Conservation (phyloP, 345 rosid genomes). For the Ceriops tagal region DNA sequence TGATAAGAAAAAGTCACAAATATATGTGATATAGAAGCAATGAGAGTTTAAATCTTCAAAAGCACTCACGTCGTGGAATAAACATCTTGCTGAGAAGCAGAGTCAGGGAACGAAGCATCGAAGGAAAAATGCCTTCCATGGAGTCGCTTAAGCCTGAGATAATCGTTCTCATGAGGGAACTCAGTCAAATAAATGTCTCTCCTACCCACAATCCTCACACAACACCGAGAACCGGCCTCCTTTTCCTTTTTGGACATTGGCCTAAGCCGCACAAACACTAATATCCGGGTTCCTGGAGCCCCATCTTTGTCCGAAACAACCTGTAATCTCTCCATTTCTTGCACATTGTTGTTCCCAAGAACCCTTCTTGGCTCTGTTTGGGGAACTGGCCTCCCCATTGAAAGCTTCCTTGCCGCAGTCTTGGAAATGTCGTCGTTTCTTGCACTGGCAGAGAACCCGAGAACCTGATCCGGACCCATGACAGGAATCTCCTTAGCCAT, state of each 20-base stretch:
- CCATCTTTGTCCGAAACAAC: conserved; percentile 30
- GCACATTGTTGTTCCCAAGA: conserved; percentile 22
- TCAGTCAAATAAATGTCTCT: conserved; percentile 86
- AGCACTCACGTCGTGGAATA: conserved; percentile 78
- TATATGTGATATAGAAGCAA: neutral
- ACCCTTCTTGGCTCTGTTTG: conserved; percentile 30
- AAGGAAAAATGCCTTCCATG: conserved; percentile 84
- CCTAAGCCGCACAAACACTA: conserved; percentile 89
- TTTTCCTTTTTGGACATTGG: conserved; percentile 89
- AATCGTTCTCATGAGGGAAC: conserved; percentile 72
- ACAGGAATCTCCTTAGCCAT: conserved; percentile 54
- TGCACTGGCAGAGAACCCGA: conserved; percentile 49
- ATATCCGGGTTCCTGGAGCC: conserved; percentile 46
- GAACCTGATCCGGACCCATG: conserved; percentile 47
- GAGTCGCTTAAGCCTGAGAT: conserved; percentile 83
- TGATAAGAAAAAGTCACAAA: neutral
- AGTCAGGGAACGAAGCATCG: conserved; percentile 81
- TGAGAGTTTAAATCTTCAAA: neutral
- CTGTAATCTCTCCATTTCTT: conserved; percentile 45
- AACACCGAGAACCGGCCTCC: conserved; percentile 71
- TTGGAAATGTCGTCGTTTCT: conserved; percentile 35
- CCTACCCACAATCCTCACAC: conserved; percentile 73
- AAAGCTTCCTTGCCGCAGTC: conserved; percentile 65
- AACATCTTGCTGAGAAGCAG: conserved; percentile 71
- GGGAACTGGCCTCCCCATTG: conserved; percentile 40